Percentiles rank a stretch among this genome's conserved stretches.
Conservation (phyloP, 495 filamentous ascomycete genomes). For the Daldinia grandis region DNA sequence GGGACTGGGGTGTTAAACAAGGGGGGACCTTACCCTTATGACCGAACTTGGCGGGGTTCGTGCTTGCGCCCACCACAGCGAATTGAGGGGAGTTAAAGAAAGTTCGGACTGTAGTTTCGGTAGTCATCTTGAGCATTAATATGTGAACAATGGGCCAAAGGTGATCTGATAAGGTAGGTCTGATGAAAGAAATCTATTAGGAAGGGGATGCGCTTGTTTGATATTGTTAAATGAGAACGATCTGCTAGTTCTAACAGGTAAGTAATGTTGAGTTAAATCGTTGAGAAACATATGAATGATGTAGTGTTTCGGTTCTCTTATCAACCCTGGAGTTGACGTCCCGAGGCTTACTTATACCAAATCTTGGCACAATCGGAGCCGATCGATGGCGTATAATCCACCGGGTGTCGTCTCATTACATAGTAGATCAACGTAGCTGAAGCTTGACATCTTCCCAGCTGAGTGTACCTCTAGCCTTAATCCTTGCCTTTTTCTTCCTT, state of each 20-base stretch:
- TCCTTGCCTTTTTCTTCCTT: not conserved
- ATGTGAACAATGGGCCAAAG: not conserved
- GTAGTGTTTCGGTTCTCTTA: not conserved
- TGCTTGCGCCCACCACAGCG: constrained; percentile 91
- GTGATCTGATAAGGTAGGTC: not conserved
- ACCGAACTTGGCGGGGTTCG: constrained; percentile 85
- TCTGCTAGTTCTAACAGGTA: constrained; percentile 9
- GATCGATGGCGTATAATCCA: constrained; percentile 25
- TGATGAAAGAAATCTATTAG: constrained; percentile 6
- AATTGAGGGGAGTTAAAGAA: constrained; percentile 88
- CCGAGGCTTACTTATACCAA: constrained; percentile 17
- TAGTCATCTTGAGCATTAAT: constrained; percentile 48
- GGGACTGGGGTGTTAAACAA: not conserved
- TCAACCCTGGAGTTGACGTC: constrained; percentile 9
- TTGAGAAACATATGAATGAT: constrained; percentile 17
- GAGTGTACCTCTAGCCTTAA: not conserved
- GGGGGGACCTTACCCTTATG: constrained; percentile 72
- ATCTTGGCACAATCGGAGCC: constrained; percentile 23
- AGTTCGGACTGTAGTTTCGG: constrained; percentile 69
- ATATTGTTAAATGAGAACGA: constrained; percentile 27
- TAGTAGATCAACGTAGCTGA: not conserved
- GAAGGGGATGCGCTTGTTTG: constrained; percentile 11
- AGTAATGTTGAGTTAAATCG: constrained; percentile 36
- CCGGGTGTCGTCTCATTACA: not conserved
- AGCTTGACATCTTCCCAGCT: not conserved